phyloP scores from a whole-genome alignment of 805 yeast genomes.

The Diddensiella caesifluorescens region DNA sequence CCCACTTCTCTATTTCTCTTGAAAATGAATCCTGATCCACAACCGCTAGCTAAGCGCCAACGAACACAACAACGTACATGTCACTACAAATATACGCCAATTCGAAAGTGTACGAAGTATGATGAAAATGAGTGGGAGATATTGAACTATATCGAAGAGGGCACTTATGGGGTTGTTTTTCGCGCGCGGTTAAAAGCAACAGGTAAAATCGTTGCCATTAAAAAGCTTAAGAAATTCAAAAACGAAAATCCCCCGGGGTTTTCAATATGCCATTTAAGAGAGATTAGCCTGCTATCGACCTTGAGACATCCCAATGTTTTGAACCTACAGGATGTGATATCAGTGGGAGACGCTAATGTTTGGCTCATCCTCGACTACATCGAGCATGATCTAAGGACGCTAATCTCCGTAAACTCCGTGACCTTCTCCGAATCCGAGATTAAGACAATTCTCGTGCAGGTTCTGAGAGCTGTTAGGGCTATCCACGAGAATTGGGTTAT shows the following conservation, averaged over 20 bases:
- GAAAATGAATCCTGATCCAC: too few species aligned
- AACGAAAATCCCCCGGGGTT: conserved; percentile 52
- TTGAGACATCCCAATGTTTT: conserved; percentile 49
- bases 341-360: conserved; percentile 23
- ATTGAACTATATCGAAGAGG: conserved; percentile 31
- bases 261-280: conserved; percentile 62
- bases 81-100: too few species aligned
- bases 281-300: conserved; percentile 51
- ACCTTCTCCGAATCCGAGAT: conserved; percentile 29
- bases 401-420: conserved; percentile 24
- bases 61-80: too few species aligned
- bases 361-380: conserved; percentile 31
- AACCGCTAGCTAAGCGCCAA: too few species aligned
- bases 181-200: conserved; percentile 45
- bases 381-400: conserved; percentile 27
- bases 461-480: conserved; percentile 23
- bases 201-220: conserved; percentile 51
- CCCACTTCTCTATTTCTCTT: too few species aligned
- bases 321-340: conserved; percentile 49
- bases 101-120: too few species aligned
- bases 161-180: conserved; percentile 51
- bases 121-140: conserved; percentile 20
- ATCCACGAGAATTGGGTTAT: conserved; percentile 25
- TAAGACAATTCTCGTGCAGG: conserved; percentile 28
- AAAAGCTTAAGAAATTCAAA: conserved; percentile 40